A percentile compares a stretch with the other conserved stretches of the same genome.
These are phyloP conservation scores for Pythium rhizo-oryzae DNA, from an alignment of 352 stramenopile genomes.

Conservation along the genomic window DNA sequence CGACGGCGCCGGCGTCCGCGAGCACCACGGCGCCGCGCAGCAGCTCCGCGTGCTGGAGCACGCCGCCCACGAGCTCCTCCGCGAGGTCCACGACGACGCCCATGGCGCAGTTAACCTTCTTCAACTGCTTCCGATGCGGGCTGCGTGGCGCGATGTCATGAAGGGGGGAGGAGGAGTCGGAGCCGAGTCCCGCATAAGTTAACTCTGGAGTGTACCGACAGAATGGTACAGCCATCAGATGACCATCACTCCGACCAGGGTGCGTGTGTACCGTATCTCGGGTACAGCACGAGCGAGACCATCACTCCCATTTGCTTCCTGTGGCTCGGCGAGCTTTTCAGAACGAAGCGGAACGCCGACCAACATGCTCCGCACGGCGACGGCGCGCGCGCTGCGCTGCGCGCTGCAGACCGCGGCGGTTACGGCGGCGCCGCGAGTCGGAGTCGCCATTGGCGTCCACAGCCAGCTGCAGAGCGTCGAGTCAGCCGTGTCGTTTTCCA, in stretches of 20 bases:
- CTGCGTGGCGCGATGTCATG: slow-evolving; percentile 13
- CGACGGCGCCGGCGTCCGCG: slow-evolving; percentile 55
- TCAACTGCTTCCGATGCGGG: not conserved
- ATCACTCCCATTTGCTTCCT: not conserved
- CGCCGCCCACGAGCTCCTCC: slow-evolving; percentile 57
- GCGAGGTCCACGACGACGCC: slow-evolving; percentile 46
- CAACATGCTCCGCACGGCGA: slow-evolving; percentile 13
- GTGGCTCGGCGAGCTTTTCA: slow-evolving; percentile 2
- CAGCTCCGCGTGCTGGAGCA: slow-evolving; percentile 58
- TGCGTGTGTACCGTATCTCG: not conserved
- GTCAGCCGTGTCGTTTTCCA: not conserved
- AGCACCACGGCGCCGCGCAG: slow-evolving; percentile 53
- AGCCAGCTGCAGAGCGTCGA: not conserved
- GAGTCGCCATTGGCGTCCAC: no score
- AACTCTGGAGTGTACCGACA: not conserved
- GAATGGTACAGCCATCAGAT: not conserved
- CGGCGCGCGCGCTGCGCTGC: slow-evolving; percentile 11
- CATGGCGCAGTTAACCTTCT: not conserved
- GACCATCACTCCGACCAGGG: slow-evolving; percentile 6
- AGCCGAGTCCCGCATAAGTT: slow-evolving; percentile 13
- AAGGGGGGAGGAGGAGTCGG: not conserved
- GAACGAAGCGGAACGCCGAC: not conserved
- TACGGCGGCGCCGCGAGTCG: no score
- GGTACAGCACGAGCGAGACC: not conserved
- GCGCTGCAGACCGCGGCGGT: not conserved